These are phyloP conservation scores for Echinosophora koreensis DNA, from an alignment of 306 rosid genomes.

Conservation along the genomic window DNA sequence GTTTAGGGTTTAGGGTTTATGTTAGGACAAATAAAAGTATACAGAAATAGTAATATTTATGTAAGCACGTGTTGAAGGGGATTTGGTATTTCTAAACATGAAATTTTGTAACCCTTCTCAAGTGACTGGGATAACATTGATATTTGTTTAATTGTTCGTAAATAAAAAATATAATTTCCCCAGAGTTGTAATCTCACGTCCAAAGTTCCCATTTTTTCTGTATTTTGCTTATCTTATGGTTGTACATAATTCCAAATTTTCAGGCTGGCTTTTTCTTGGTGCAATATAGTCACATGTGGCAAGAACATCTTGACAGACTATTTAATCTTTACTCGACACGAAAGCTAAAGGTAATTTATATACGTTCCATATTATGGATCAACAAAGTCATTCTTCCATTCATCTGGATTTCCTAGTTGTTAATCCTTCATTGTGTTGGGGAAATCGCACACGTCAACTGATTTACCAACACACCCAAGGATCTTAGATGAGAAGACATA, in stretches of 20 bases:
- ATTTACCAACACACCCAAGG: no score
- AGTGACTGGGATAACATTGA: no score
- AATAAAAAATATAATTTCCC: neutral
- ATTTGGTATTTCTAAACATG: no score
- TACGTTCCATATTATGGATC: conserved; percentile 7
- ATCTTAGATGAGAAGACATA: no score
- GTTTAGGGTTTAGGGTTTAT: no score
- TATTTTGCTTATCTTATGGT: conserved; percentile 12
- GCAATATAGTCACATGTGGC: conserved; percentile 86
- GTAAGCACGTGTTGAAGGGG: no score
- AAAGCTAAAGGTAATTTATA: conserved; percentile 77
- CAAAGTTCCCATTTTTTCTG: conserved; percentile 9
- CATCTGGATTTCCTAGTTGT: conserved; percentile 16
- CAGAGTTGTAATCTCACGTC: neutral
- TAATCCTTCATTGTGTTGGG: conserved; percentile 32
- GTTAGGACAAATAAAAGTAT: no score
- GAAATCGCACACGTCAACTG: no score
- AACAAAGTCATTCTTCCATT: conserved; percentile 1
- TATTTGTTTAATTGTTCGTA: conserved; percentile 6
- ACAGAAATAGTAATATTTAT: no score
- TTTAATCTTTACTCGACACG: conserved; percentile 69
- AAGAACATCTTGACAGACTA: conserved; percentile 82
- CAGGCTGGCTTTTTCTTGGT: conserved; percentile 96
- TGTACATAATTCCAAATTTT: conserved; percentile 43
- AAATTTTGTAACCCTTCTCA: no score